Percentiles rank a stretch among this genome's conserved stretches.
Conservation (phyloP, 148 eudicot species). For the Chenopodium suecicum region DNA sequence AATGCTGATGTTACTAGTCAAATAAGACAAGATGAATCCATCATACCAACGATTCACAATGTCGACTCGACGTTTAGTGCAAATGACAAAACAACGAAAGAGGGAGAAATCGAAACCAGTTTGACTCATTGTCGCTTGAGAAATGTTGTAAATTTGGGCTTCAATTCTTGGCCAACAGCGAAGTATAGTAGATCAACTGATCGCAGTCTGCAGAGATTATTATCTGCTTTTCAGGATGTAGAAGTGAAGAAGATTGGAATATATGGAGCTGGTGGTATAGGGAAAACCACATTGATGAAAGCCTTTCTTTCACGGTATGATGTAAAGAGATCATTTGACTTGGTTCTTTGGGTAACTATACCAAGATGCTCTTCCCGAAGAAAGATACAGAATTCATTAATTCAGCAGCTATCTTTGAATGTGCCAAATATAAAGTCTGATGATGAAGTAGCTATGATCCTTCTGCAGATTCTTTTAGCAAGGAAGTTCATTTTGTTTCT, state of each 20-base stretch:
- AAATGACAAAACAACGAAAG: neutral
- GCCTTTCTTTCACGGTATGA: neutral
- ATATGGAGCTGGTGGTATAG: constrained; percentile 22
- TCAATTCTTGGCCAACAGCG: neutral
- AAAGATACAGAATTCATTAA: constrained; percentile 18
- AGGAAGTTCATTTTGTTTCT: constrained; percentile 16
- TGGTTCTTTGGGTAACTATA: constrained; percentile 17
- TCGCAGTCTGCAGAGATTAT: constrained; percentile 3
- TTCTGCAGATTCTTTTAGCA: constrained; percentile 1
- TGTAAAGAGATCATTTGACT: constrained; percentile 14
- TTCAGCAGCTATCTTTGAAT: constrained; percentile 7
- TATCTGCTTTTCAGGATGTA: constrained; percentile 5
- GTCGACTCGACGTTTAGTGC: neutral
- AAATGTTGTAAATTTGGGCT: neutral
- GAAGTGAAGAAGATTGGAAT: constrained; percentile 15
- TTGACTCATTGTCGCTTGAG: neutral
- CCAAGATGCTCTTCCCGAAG: constrained; percentile 10
- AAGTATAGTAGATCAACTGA: neutral
- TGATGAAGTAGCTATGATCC: constrained; percentile 20
- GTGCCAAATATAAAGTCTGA: constrained; percentile 10
- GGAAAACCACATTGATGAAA: constrained; percentile 20
- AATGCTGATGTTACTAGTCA: neutral
- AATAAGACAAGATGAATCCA: neutral
- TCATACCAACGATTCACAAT: neutral
- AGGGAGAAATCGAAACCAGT: neutral